Evolutionary conservation across 495 filamentous ascomycete genomes (phyloP).

Genomic region (Barbatosphaeria neglecta): DNA sequence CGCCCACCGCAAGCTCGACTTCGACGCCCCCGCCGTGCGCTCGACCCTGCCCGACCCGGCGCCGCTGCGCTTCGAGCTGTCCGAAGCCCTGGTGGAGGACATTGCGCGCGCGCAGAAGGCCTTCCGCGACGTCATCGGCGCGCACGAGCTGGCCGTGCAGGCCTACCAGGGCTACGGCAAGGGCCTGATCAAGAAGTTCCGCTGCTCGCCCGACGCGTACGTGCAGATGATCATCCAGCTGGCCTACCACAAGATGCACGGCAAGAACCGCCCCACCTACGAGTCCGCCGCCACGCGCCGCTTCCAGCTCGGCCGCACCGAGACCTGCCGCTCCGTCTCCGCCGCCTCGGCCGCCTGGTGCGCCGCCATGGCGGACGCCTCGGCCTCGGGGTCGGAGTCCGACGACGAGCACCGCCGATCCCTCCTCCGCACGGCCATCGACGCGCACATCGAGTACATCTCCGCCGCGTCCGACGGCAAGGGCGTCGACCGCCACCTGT

Average conservation of each 20-base stretch:
- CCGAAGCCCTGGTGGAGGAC: constrained; percentile 54
- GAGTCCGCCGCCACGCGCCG: constrained; percentile 90
- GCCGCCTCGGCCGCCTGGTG: constrained; percentile 90
- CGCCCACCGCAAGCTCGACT: constrained; percentile 82
- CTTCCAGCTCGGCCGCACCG: constrained; percentile 92
- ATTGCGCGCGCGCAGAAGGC: constrained; percentile 65
- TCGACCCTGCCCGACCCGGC: constrained; percentile 75
- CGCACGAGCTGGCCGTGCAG: constrained; percentile 88
- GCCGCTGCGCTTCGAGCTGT: constrained; percentile 65
- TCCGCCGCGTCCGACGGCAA: constrained; percentile 75
- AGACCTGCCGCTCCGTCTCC: constrained; percentile 86
- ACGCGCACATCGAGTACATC: constrained; percentile 83
- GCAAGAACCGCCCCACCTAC: constrained; percentile 94
- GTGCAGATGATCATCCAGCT: constrained; percentile 99
- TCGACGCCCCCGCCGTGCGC: constrained; percentile 61
- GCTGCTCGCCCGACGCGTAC: constrained; percentile 94
- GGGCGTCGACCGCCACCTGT: constrained; percentile 92
- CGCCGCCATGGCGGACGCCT: constrained; percentile 64
- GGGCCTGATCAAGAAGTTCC: constrained; percentile 98
- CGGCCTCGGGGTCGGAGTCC: too few species aligned
- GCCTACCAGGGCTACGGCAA: constrained; percentile 97
- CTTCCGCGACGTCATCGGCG: constrained; percentile 66
- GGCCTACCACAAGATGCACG: constrained; percentile 98
- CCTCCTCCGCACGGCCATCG: constrained; percentile 71
- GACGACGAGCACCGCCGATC: constrained; percentile 51